A percentile compares a stretch with the other conserved stretches of the same genome.
These are phyloP conservation scores for Trametes cinnabarina DNA, from an alignment of 768 basidiomycete species.

Conservation along the genomic window DNA sequence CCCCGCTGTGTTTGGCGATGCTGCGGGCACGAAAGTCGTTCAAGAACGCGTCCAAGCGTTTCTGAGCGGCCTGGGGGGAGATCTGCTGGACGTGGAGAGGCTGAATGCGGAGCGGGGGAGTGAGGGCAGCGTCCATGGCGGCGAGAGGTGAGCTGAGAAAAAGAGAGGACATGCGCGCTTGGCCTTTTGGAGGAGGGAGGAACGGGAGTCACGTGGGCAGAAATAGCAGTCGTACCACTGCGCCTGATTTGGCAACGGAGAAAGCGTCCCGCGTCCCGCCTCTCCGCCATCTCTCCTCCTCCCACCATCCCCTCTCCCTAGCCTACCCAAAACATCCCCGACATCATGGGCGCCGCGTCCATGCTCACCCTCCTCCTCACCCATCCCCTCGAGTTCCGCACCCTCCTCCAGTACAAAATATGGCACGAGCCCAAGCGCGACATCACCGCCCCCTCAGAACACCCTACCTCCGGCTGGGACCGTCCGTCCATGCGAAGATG, in stretches of 20 bases:
- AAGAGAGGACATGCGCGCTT: background rate
- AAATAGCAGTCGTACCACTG: conserved; percentile 11
- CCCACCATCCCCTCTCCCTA: background rate
- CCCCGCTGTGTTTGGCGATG: conserved; percentile 30
- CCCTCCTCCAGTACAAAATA: conserved; percentile 77
- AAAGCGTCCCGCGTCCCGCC: background rate
- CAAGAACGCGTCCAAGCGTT: conserved; percentile 30
- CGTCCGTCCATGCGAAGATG: conserved; percentile 82
- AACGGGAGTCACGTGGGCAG: conserved; percentile 4
- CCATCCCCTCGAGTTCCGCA: conserved; percentile 82
- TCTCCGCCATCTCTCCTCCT: background rate
- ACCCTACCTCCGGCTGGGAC: conserved; percentile 83
- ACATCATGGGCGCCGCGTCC: conserved; percentile 51
- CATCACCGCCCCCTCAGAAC: conserved; percentile 71
- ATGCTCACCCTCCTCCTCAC: conserved; percentile 70
- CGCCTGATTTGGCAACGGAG: background rate
- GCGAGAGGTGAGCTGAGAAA: background rate
- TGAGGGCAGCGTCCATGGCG: conserved; percentile 29
- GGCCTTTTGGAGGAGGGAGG: background rate
- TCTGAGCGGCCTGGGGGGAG: conserved; percentile 28
- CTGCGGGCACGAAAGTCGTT: conserved; percentile 31
- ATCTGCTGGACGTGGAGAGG: conserved; percentile 23
- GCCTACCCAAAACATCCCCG: background rate
- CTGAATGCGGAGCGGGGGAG: conserved; percentile 30
- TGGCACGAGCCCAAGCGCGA: conserved; percentile 83